Evolutionary conservation across 1,284 basidiomycete species (phyloP).

Genomic region (Meira nashicola): DNA sequence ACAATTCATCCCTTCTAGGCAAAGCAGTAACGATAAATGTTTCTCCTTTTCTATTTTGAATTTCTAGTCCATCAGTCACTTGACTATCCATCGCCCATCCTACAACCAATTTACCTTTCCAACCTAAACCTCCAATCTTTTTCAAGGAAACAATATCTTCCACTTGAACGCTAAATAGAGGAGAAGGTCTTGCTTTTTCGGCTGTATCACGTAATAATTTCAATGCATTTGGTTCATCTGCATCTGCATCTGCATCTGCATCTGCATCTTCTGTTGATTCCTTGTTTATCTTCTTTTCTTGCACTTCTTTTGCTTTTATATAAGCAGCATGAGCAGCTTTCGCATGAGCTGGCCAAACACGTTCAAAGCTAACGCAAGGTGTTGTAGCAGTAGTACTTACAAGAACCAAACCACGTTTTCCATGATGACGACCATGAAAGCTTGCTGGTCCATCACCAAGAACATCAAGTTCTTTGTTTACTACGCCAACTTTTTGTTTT

Average conservation of each 20-base stretch:
- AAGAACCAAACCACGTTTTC: constrained; percentile 42
- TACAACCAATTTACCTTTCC: constrained; percentile 49
- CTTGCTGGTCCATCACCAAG: constrained; percentile 34
- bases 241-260: constrained; percentile 10
- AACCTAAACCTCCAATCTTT: constrained; percentile 52
- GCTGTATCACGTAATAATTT: constrained; percentile 13
- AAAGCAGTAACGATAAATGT: constrained; percentile 48
- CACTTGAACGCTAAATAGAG: constrained; percentile 39
- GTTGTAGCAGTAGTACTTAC: constrained; percentile 51
- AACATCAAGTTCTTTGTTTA: constrained; percentile 23
- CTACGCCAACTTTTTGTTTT: constrained; percentile 45
- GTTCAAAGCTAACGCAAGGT: constrained; percentile 43
- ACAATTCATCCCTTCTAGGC: constrained; percentile 51
- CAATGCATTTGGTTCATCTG: background rate
- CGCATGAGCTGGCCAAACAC: constrained; percentile 16
- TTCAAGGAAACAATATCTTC: constrained; percentile 47
- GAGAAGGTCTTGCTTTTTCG: constrained; percentile 22
- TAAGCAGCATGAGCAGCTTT: constrained; percentile 16
- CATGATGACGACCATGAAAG: constrained; percentile 43
- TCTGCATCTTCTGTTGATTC: background rate
- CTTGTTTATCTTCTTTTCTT: background rate
- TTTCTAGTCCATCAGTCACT: constrained; percentile 37
- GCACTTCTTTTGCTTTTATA: constrained; percentile 1
- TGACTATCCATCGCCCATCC: constrained; percentile 38
- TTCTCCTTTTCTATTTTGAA: constrained; percentile 34